Evolutionary conservation across 352 stramenopile genomes (phyloP), one percentile per base, ranked within the genome.

Genomic region (Pythium dissimile): DNA sequence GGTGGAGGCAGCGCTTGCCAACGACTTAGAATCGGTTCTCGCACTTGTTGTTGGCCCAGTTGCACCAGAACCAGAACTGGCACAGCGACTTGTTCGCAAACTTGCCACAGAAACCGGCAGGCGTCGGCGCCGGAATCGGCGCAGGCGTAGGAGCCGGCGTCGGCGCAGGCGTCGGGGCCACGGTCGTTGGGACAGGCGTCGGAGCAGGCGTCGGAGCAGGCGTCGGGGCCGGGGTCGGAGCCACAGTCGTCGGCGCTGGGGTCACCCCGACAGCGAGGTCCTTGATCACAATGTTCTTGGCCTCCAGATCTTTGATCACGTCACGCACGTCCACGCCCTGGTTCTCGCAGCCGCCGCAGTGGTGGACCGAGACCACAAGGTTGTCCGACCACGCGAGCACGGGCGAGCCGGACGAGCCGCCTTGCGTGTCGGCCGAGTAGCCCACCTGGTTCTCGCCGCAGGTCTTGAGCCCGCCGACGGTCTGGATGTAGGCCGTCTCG

Each of bases 321-420:
- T 56, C 37, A 5, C 46, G 45, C n/a, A 64, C 34, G 31, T 64
- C 37, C 0, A 64, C 47, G 21, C 43, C 55, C 26, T 42, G 15
- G 61, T 74, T 74, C 12, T 63, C 54, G 31, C 67, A 71, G 30
- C 59, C 58, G 16, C 63, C 62, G 46, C 53, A 72, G 45, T 66
- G 53, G 62, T 75, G 67, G 18, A 75, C 28, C 9, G 63, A 55
- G 4, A 75, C 50, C 47, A 75, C 67, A 23, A 44, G 18, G 47
- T 75, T 71, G 37, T 75, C 67, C 3, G 47, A 35, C 46, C 27
- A 27, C 24, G 45, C 21, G 43, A 75, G 34, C 57, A 67, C 59
- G 13, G 59, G 51, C 43, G 59, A 58, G 24, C 59, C 59, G 41
- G 59, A 67, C 12, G 59, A 75, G 13, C 67, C 63, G 20, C 54